Base-by-base conservation (phyloP, 768 basidiomycete genomes). In the Tulasnella sp. region DNA sequence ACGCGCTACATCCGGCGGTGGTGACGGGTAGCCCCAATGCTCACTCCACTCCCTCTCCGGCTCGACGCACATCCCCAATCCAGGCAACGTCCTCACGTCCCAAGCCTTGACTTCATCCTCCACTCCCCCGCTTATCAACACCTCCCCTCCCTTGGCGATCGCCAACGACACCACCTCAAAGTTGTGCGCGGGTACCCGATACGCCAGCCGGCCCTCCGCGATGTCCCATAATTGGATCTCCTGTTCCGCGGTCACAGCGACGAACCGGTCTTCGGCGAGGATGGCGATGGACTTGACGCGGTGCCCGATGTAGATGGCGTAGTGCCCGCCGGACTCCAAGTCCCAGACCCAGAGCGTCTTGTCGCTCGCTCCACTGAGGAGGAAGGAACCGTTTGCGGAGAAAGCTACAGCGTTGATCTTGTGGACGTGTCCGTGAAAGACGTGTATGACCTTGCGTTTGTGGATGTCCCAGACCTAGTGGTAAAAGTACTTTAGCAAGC, bases 331-430 rank as follows among this genome's bases (percentile, higher is more conserved):
- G n/a, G 31, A 37, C 12, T 71, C 42, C n/a, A 45, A 25, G 42
- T 71, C 69, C 69, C 69, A 71, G 17, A 71, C 42, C 38, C 38
- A 71, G 14, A 71, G 38, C n/a, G 69, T 71, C 69, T 71, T 71
- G 69, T 71, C 69, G 38, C 69, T 39, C 12, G 69, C 37, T 31
- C 69, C 69, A 3, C 34, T 37, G 38, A 45, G 38, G 29, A 71
- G 37, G 38, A 39, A 45, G 0, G 69, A 39, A 17, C 69, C 69
- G 42, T 29, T 22, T 0, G 69, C 25, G n/a, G 69, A 71, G 37
- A 71, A 71, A 22, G 31, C 29, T 2, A 71, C 69, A 14, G 69
- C 11, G 69, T 71, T 71, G 69, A 71, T 45, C 38, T 39, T 71
- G 42, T 71, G 69, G 38, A 39, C 42, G 69, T 71, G 69, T 11